A percentile compares a stretch with the other conserved stretches of the same genome.
phyloP scores from a whole-genome alignment of 768 basidiomycete species.

The Calocera cornea region DNA sequence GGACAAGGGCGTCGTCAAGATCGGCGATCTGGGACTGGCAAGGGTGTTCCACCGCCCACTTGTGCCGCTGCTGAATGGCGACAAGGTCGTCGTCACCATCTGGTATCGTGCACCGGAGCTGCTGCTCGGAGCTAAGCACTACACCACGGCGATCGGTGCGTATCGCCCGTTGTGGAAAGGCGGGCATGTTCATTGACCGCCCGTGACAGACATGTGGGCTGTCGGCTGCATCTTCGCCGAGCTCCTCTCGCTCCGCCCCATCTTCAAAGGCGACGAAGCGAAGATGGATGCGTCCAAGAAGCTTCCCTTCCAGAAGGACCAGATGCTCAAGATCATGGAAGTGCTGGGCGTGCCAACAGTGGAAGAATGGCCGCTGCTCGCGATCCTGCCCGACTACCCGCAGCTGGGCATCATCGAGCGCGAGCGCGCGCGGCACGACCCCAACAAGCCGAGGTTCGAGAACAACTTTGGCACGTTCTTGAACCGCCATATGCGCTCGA shows the following conservation, averaged over 20 bases:
- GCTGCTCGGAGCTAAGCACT: constrained; percentile 90
- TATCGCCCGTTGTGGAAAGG: not conserved
- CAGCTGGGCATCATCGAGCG: constrained; percentile 66
- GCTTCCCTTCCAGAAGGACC: constrained; percentile 92
- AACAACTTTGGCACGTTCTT: constrained; percentile 33
- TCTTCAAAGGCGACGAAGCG: constrained; percentile 98
- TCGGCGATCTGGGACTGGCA: constrained; percentile 94
- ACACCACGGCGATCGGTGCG: constrained; percentile 71
- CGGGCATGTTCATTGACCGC: not conserved
- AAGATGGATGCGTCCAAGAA: constrained; percentile 96
- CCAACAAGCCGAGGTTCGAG: not conserved
- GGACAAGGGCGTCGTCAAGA: constrained; percentile 78
- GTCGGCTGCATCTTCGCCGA: constrained; percentile 97
- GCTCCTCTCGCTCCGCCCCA: constrained; percentile 80
- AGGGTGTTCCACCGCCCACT: constrained; percentile 82
- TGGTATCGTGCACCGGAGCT: constrained; percentile 99
- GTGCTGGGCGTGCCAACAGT: constrained; percentile 84
- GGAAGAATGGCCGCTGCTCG: constrained; percentile 73
- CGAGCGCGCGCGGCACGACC: constrained; percentile 25
- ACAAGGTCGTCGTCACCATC: constrained; percentile 98
- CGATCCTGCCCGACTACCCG: constrained; percentile 76
- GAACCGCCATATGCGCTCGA: constrained; percentile 59
- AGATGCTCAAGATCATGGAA: constrained; percentile 91
- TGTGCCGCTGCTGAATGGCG: constrained; percentile 80
- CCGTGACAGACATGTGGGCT: constrained; percentile 70